phyloP scores from a whole-genome alignment of 2,329 filamentous ascomycete species.

The Fusarium sulawesiense region DNA sequence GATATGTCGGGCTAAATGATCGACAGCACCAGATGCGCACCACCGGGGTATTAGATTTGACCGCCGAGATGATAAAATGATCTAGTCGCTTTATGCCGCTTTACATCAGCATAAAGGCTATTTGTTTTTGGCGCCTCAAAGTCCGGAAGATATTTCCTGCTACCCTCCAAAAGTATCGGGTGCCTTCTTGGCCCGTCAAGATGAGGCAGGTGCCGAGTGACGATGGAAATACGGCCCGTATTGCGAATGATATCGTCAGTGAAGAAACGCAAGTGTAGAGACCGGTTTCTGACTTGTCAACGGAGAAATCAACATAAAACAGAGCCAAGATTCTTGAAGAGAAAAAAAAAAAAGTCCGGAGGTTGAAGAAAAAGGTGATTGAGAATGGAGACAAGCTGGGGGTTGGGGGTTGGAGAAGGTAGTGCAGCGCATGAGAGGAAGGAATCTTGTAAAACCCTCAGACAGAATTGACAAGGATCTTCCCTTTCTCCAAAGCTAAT shows the following conservation, averaged over 20 bases:
- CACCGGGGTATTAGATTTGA: background rate
- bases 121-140: background rate
- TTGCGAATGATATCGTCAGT: background rate
- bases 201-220: background rate
- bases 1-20: conserved; percentile 27
- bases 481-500: conserved; percentile 35
- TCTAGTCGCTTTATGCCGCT: background rate
- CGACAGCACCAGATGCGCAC: conserved; percentile 9
- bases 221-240: background rate
- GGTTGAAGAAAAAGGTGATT: conserved; percentile 25
- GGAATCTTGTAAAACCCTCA: conserved; percentile 19
- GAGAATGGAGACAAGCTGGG: conserved; percentile 23
- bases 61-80: background rate
- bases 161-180: background rate
- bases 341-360: conserved; percentile 10
- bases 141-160: background rate
- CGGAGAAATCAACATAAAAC: background rate
- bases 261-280: background rate
- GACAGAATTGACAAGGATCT: conserved; percentile 1
- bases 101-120: background rate
- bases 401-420: conserved; percentile 23
- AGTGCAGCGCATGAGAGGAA: conserved; percentile 1
- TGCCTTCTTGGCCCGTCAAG: conserved; percentile 1
- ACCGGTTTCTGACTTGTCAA: background rate
- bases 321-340: background rate